Evolutionary conservation across 2,329 filamentous ascomycete species (phyloP).

Genomic region (Chaetomiaceae sp.): DNA sequence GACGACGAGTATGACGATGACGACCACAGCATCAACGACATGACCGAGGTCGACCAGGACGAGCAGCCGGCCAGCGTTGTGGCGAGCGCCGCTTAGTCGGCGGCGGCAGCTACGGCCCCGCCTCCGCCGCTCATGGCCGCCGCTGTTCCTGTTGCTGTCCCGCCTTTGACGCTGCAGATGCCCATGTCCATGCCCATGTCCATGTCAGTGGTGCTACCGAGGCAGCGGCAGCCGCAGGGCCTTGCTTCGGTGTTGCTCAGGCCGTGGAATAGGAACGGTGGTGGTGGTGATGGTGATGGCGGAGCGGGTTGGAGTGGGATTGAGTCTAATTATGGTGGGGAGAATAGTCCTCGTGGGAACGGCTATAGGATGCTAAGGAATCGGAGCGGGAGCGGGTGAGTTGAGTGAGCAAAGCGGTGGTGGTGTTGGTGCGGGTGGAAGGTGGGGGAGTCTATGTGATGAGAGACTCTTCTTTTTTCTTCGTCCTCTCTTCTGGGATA

Average conservation of each 20-base stretch:
- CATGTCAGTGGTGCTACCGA: background rate
- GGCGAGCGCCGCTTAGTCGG: slow-evolving; percentile 35
- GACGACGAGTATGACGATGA: slow-evolving; percentile 24
- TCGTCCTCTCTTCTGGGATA: slow-evolving; percentile 1
- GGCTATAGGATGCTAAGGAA: slow-evolving; percentile 12
- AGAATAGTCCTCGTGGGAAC: background rate
- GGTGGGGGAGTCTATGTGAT: background rate
- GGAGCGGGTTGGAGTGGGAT: background rate
- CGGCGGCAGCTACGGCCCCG: slow-evolving; percentile 18
- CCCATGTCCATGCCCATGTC: background rate
- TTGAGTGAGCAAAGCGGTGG: background rate
- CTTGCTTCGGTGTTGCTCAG: slow-evolving; percentile 29
- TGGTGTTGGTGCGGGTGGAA: background rate
- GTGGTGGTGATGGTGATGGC: slow-evolving; percentile 1
- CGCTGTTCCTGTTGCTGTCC: slow-evolving; percentile 6
- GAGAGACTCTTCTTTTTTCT: background rate
- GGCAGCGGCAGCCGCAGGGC: slow-evolving; percentile 25
- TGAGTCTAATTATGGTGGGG: background rate
- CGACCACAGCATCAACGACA: slow-evolving; percentile 9
- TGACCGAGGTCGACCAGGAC: slow-evolving; percentile 19
- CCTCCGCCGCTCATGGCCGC: slow-evolving; percentile 12
- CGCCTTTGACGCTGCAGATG: background rate
- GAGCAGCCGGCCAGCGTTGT: slow-evolving; percentile 5
- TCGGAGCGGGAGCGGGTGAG: slow-evolving; percentile 10
- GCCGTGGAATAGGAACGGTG: slow-evolving; percentile 18